Conservation (phyloP, 2,329 filamentous ascomycete genomes). For the Zymoseptoria ardabiliae region DNA sequence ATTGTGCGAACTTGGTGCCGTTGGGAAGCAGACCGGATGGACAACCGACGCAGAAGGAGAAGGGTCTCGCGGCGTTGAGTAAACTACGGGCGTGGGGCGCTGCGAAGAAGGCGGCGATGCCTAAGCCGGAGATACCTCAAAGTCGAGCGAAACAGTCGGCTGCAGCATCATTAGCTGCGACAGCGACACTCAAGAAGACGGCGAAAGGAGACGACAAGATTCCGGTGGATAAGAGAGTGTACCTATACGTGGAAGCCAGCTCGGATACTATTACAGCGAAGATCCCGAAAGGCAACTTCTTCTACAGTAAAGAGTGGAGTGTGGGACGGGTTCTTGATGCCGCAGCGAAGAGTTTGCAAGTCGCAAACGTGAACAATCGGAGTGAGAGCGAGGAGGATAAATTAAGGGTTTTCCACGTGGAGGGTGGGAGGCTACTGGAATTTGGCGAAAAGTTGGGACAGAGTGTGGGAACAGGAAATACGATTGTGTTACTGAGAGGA, state of each 20-base stretch:
- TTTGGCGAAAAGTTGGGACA: constrained; percentile 78
- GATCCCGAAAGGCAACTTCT: constrained; percentile 56
- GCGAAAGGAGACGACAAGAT: constrained; percentile 87
- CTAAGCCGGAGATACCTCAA: constrained; percentile 44
- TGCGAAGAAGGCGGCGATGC: constrained; percentile 46
- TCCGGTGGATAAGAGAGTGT: constrained; percentile 74
- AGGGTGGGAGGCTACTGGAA: constrained; percentile 76
- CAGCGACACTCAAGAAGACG: constrained; percentile 73
- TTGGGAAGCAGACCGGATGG: constrained; percentile 44
- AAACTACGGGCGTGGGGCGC: constrained; percentile 74
- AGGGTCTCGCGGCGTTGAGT: constrained; percentile 66
- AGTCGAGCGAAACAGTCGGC: constrained; percentile 48
- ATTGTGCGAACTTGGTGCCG: constrained; percentile 68
- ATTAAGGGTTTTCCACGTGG: constrained; percentile 84
- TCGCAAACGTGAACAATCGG: constrained; percentile 78
- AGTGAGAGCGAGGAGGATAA: constrained; percentile 68
- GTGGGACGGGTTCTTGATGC: constrained; percentile 74
- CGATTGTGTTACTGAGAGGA: constrained; percentile 78
- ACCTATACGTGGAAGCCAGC: constrained; percentile 83
- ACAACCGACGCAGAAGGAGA: constrained; percentile 48
- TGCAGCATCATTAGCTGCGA: constrained; percentile 58
- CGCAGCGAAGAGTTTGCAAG: constrained; percentile 67
- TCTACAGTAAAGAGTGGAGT: constrained; percentile 65
- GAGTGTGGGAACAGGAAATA: constrained; percentile 72
- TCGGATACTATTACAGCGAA: constrained; percentile 78